Conservation (phyloP, 805 yeast species). For the Yamadazyma paraphyllophila region DNA sequence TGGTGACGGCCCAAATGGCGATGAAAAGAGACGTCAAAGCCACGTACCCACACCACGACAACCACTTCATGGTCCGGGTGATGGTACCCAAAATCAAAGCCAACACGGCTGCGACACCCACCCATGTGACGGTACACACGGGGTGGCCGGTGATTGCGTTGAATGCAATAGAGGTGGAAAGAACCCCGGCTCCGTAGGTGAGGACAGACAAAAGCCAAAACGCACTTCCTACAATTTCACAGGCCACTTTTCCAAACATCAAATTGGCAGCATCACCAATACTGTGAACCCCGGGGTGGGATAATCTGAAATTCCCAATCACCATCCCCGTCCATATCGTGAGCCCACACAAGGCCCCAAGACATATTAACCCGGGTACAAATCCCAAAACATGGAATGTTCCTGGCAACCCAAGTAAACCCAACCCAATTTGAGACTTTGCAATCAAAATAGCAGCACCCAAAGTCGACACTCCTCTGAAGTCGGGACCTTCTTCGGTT, state of each 20-base stretch:
- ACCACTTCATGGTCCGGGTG: slow-evolving; percentile 11
- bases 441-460: slow-evolving; percentile 14
- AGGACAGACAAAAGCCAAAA: slow-evolving; percentile 12
- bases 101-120: slow-evolving; percentile 11
- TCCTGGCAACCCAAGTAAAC: slow-evolving; percentile 11
- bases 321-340: slow-evolving; percentile 13
- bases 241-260: slow-evolving; percentile 10
- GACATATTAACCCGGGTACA: slow-evolving; percentile 11
- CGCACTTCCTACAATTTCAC: slow-evolving; percentile 10
- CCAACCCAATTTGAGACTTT: slow-evolving; percentile 13
- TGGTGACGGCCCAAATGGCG: slow-evolving; percentile 12
- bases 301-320: slow-evolving; percentile 10
- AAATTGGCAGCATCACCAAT: slow-evolving; percentile 13
- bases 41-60: slow-evolving; percentile 11
- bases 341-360: slow-evolving; percentile 7
- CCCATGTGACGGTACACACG: slow-evolving; percentile 10
- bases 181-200: slow-evolving; percentile 9
- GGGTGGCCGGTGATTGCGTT: slow-evolving; percentile 12
- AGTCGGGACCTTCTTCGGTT: slow-evolving; percentile 9
- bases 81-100: slow-evolving; percentile 8
- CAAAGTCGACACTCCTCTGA: slow-evolving; percentile 9
- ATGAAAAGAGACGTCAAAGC: slow-evolving; percentile 7
- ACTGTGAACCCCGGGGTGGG: slow-evolving; percentile 12
- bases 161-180: slow-evolving; percentile 10
- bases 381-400: slow-evolving; percentile 12